Conservation (phyloP, 805 yeast species). For the Barnettozyma californica region DNA sequence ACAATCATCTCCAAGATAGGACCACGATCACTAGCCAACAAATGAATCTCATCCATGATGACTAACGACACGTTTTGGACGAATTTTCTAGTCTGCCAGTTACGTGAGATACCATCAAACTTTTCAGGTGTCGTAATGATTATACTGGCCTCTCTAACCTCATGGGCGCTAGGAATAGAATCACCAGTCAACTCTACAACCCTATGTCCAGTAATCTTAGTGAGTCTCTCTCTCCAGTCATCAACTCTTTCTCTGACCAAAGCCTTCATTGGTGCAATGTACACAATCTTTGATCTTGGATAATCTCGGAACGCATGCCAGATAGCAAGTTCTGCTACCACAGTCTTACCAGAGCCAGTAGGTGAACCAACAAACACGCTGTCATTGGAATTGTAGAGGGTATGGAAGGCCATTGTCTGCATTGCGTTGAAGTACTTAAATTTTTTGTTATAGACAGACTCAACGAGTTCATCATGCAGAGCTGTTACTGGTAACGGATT, state of each 20-base stretch:
- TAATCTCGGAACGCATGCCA: slow-evolving; percentile 90
- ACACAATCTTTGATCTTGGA: slow-evolving; percentile 86
- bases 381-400: slow-evolving; percentile 71
- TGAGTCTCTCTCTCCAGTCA: slow-evolving; percentile 74
- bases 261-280: slow-evolving; percentile 92
- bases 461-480: slow-evolving; percentile 60
- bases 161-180: slow-evolving; percentile 81
- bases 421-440: slow-evolving; percentile 93
- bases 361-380: slow-evolving; percentile 95
- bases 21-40: slow-evolving; percentile 96
- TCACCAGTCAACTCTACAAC: slow-evolving; percentile 93
- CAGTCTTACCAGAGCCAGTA: slow-evolving; percentile 97
- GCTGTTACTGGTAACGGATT: slow-evolving; percentile 88
- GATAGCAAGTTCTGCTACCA: slow-evolving; percentile 93
- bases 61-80: slow-evolving; percentile 80
- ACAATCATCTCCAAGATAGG: slow-evolving; percentile 93
- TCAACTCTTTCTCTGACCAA: slow-evolving; percentile 95
- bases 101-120: slow-evolving; percentile 97
- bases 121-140: slow-evolving; percentile 94
- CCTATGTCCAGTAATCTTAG: slow-evolving; percentile 75
- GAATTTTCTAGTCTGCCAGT: slow-evolving; percentile 81
- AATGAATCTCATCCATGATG: slow-evolving; percentile 94
- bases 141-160: slow-evolving; percentile 75
- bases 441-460: slow-evolving; percentile 56
- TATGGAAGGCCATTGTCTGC: slow-evolving; percentile 96